Evolutionary conservation across 2,329 filamentous ascomycete genomes (phyloP).

Genomic region (Colletotrichum kahawae): DNA sequence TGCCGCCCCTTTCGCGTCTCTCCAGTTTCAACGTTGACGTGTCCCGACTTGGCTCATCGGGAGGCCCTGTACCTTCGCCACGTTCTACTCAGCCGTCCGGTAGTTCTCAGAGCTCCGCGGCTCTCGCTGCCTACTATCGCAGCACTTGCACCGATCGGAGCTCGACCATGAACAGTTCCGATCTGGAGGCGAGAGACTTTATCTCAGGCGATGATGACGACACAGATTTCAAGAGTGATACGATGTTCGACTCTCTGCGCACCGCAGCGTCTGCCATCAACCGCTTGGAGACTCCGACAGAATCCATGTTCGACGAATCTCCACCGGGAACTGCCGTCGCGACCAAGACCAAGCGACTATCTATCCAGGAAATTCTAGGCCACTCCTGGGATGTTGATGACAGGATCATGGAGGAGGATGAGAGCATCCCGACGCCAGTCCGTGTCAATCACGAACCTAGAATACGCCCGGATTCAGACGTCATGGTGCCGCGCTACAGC

Average conservation of each 20-base stretch:
- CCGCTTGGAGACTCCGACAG: constrained; percentile 73
- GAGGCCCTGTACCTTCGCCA: constrained; percentile 38
- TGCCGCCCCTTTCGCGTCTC: constrained; percentile 58
- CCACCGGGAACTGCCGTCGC: constrained; percentile 64
- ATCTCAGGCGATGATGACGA: constrained; percentile 78
- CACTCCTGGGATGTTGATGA: constrained; percentile 59
- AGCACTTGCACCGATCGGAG: constrained; percentile 53
- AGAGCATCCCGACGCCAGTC: constrained; percentile 58
- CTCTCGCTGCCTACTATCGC: constrained; percentile 45
- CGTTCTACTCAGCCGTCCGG: constrained; percentile 48
- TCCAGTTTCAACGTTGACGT: constrained; percentile 62
- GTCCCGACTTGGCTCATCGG: constrained; percentile 50
- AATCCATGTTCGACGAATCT: constrained; percentile 83
- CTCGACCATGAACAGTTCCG: constrained; percentile 73
- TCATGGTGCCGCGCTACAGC: constrained; percentile 31
- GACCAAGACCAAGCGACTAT: constrained; percentile 58
- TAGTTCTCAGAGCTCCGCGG: constrained; percentile 45
- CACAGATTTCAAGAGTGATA: constrained; percentile 79
- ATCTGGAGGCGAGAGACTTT: constrained; percentile 68
- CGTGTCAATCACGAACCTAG: constrained; percentile 38
- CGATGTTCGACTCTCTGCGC: constrained; percentile 76
- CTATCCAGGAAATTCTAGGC: constrained; percentile 64
- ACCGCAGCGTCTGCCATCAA: constrained; percentile 72
- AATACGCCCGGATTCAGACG: constrained; percentile 24
- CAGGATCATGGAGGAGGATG: constrained; percentile 68